Base-by-base conservation (phyloP, 164 flowering plant species). In the Taxillus chinensis region DNA sequence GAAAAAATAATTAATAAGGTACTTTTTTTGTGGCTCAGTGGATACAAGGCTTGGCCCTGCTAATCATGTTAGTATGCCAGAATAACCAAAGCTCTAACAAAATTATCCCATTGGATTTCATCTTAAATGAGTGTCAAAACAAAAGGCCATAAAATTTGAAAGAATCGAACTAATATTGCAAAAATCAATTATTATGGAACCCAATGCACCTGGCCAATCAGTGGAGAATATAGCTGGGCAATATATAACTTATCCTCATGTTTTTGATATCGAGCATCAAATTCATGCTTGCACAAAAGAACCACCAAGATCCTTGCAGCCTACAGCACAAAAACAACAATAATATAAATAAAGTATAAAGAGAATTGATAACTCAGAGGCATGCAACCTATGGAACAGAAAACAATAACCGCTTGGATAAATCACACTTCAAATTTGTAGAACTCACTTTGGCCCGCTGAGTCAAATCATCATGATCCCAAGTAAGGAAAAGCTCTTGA, bases 201-300 rank as follows among this genome's bases (percentile, higher is more conserved):
- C 27, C 27, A 27, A 58, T 39, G 16, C 61, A 95, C 99, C 97
- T 95, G 99, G 61, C 96, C 96, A 41, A 95, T 82, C 41, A 95
- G 84, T n/a, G 99, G 97, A 71, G 87, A 89, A 68, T 95, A 95
- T 57, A 95, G 77, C 67, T 95, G 99, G 13, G 99, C 95, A 73
- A 95, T 95, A 72, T 93, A 93, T 45, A 95, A 75, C 71, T 91
- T 95, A 75, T 95, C 99, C 73, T 95, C 99, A 55, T 77, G 83
- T 82, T 95, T 95, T 67, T 95, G 99, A 74, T 95, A 95, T 45
- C 96, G 84, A 68, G 85, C 81, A 81, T 95, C 99, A 77, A 87
- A 95, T 68, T 90, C 99, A 72, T 91, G 99, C 86, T 95, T 95
- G 87, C 97, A 95, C 75, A 86, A 68, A 60, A 95, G 87, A 45